Evolutionary conservation across 176 grass and related monocot species (phyloP).

Genomic region (Paspalum vaginatum): DNA sequence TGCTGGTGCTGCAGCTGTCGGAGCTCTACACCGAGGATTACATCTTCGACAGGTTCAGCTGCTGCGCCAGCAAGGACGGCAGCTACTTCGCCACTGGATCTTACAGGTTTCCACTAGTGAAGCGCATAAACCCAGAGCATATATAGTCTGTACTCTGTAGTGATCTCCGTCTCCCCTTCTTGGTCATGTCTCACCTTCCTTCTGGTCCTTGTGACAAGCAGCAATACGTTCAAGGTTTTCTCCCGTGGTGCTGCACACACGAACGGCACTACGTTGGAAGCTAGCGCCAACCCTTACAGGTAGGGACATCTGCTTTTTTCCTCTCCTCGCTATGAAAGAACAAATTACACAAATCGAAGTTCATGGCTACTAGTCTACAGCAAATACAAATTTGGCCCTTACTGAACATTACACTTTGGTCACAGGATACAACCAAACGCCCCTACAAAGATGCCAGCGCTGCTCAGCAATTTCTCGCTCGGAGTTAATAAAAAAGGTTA

Average conservation of each 20-base stretch:
- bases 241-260: constrained; percentile 40
- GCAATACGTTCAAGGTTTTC: constrained; percentile 73
- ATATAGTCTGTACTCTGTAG: not conserved
- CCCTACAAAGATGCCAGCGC: not conserved
- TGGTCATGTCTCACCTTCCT: not conserved
- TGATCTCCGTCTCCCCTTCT: not conserved
- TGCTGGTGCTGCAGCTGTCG: constrained; percentile 49
- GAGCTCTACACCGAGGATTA: constrained; percentile 74
- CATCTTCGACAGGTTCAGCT: constrained; percentile 79
- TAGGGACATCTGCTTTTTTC: not conserved
- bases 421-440: constrained; percentile 13
- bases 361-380: not conserved
- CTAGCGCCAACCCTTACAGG: constrained; percentile 74
- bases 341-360: not conserved
- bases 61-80: constrained; percentile 67
- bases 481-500: constrained; percentile 38
- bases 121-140: not conserved
- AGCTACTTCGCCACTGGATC: constrained; percentile 72
- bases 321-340: not conserved
- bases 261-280: constrained; percentile 59
- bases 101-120: constrained; percentile 55
- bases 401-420: constrained; percentile 11
- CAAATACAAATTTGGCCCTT: not conserved
- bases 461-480: constrained; percentile 36
- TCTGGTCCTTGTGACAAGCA: constrained; percentile 47